phyloP scores from a whole-genome alignment of 768 basidiomycete genomes.

The Rhodotorula taiwanensis region DNA sequence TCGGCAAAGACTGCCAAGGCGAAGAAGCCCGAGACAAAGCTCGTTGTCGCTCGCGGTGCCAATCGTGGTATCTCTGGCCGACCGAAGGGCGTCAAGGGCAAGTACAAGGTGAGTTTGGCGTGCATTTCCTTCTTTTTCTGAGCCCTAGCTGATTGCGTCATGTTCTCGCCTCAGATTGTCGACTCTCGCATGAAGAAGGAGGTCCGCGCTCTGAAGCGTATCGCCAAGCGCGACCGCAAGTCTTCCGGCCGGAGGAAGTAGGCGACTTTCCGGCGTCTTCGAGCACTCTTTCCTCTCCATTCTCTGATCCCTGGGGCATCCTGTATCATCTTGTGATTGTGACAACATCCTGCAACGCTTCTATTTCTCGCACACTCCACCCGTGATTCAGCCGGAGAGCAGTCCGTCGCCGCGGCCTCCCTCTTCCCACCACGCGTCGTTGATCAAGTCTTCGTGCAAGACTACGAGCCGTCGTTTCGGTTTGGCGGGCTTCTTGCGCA shows the following conservation, averaged over 20 bases:
- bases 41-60: slow-evolving; percentile 85
- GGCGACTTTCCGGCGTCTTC: too few species aligned
- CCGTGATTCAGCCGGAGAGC: background rate
- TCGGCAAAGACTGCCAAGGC: slow-evolving; percentile 42
- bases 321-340: background rate
- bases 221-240: slow-evolving; percentile 63
- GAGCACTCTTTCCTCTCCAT: too few species aligned
- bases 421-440: slow-evolving; percentile 38
- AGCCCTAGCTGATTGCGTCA: background rate
- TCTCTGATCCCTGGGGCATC: too few species aligned
- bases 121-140: slow-evolving; percentile 7
- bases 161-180: slow-evolving; percentile 29
- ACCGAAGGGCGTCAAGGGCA: slow-evolving; percentile 91
- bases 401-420: slow-evolving; percentile 25
- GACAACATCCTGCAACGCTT: background rate
- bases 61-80: slow-evolving; percentile 85
- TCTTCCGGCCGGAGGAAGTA: slow-evolving; percentile 25
- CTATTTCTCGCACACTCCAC: background rate
- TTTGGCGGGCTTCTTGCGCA: slow-evolving; percentile 18
- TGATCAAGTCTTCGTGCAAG: slow-evolving; percentile 40
- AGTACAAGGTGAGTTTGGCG: slow-evolving; percentile 53
- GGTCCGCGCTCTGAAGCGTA: slow-evolving; percentile 75
- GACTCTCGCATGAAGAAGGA: slow-evolving; percentile 45
- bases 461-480: slow-evolving; percentile 13
- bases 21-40: slow-evolving; percentile 53